Conservation (phyloP, 2,329 filamentous ascomycete genomes). For the Nothopassalora personata region DNA sequence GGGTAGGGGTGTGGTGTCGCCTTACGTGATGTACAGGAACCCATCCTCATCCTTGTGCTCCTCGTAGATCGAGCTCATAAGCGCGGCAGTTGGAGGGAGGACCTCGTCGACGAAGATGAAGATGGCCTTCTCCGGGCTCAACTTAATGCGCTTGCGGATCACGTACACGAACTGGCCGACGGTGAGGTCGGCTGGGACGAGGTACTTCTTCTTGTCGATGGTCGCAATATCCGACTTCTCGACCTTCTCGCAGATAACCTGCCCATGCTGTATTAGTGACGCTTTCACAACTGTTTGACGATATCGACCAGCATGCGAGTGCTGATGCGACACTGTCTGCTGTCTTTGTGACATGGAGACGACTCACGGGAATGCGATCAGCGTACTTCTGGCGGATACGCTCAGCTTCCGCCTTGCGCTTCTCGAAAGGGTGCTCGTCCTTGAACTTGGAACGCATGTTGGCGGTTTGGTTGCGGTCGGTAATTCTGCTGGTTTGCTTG, state of each 20-base stretch:
- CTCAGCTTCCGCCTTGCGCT: constrained; percentile 99
- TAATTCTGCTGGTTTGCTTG: constrained; percentile 5
- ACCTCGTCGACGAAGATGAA: constrained; percentile 99
- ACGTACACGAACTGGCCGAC: constrained; percentile 99
- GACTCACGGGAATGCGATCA: constrained; percentile 91
- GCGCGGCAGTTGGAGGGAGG: constrained; percentile 86
- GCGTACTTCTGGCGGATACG: constrained; percentile 98
- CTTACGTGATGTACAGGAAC: constrained; percentile 95
- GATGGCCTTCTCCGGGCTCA: constrained; percentile 98
- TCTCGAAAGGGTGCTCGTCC: constrained; percentile 99
- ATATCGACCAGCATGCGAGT: background rate
- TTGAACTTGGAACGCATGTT: constrained; percentile 99
- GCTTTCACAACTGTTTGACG: background rate
- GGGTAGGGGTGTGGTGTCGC: background rate
- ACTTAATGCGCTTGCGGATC: constrained; percentile 99
- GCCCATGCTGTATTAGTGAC: constrained; percentile 13
- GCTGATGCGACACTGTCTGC: background rate
- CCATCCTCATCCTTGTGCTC: constrained; percentile 88
- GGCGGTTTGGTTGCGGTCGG: constrained; percentile 34
- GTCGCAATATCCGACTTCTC: constrained; percentile 99
- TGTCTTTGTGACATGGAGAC: constrained; percentile 2
- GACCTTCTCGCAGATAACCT: constrained; percentile 99
- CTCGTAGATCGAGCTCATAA: constrained; percentile 99
- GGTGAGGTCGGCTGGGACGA: constrained; percentile 93
- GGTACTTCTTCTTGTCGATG: constrained; percentile 99